These are phyloP conservation scores for Suillus bovinus DNA, from an alignment of 768 basidiomycete genomes.

Conservation along the genomic window DNA sequence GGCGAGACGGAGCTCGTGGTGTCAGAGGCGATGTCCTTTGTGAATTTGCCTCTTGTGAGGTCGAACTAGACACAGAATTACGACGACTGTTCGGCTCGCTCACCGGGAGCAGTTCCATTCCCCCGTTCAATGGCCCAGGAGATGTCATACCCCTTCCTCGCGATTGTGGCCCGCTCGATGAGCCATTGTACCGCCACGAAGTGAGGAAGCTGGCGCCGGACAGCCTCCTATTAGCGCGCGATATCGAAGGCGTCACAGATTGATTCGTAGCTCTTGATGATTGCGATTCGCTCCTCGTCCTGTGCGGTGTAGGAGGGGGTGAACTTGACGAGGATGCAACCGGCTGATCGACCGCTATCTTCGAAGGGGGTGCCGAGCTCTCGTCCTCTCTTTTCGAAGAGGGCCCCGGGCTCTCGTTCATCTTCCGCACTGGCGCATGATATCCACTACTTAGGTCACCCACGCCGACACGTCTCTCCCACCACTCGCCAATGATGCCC, in stretches of 20 bases:
- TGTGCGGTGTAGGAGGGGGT: slow-evolving; percentile 6
- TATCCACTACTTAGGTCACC: slow-evolving; percentile 49
- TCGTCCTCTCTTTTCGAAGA: slow-evolving; percentile 20
- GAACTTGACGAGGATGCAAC: slow-evolving; percentile 9
- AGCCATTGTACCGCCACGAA: slow-evolving; percentile 22
- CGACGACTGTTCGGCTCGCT: slow-evolving; percentile 21
- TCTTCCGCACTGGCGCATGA: slow-evolving; percentile 25
- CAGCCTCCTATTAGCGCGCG: slow-evolving; percentile 22
- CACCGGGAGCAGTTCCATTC: slow-evolving; percentile 26
- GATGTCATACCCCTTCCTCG: slow-evolving; percentile 14
- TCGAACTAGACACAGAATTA: slow-evolving; percentile 18
- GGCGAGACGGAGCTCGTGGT: slow-evolving; percentile 22
- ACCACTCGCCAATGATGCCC: slow-evolving; percentile 68
- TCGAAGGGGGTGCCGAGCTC: slow-evolving; percentile 17
- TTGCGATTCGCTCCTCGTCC: slow-evolving; percentile 23
- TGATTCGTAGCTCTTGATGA: slow-evolving; percentile 23
- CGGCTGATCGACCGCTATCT: slow-evolving; percentile 22
- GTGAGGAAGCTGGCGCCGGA: slow-evolving; percentile 32
- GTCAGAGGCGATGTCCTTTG: slow-evolving; percentile 18
- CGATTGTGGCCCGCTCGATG: slow-evolving; percentile 12
- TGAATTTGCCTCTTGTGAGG: slow-evolving; percentile 16
- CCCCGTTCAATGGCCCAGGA: slow-evolving; percentile 8
- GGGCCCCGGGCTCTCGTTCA: slow-evolving; percentile 25
- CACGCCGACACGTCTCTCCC: slow-evolving; percentile 77
- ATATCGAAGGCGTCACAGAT: slow-evolving; percentile 17